These are phyloP conservation scores for Pyrenopolyporus hunteri DNA, from an alignment of 495 filamentous ascomycete species.

Conservation along the genomic window DNA sequence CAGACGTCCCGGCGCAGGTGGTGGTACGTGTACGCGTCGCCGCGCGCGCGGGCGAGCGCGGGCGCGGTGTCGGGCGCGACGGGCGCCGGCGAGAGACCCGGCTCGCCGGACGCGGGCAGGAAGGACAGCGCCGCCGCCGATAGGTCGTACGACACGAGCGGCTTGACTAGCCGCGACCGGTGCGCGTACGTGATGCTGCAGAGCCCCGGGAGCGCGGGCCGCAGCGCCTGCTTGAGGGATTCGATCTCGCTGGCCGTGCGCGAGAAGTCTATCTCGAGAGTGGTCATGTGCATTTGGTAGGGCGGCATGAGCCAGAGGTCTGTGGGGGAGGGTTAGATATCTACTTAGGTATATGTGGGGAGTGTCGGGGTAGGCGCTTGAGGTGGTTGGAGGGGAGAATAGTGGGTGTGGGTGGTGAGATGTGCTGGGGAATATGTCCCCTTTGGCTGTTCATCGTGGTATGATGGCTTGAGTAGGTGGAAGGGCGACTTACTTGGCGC, in stretches of 20 bases:
- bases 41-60: conserved; percentile 31
- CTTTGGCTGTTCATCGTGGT: background rate
- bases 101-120: conserved; percentile 72
- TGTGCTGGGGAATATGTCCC: background rate
- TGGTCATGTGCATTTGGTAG: conserved; percentile 81
- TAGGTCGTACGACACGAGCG: conserved; percentile 81
- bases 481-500: conserved; percentile 65
- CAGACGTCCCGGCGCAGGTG: conserved; percentile 84
- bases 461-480: background rate
- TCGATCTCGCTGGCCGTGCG: conserved; percentile 66
- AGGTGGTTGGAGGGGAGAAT: background rate
- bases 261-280: conserved; percentile 79
- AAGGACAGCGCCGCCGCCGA: conserved; percentile 86
- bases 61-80: conserved; percentile 34
- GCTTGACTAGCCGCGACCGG: conserved; percentile 77
- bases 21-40: conserved; percentile 81
- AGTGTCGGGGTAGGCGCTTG: background rate
- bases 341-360: background rate
- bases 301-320: conserved; percentile 86
- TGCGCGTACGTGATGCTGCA: conserved; percentile 66
- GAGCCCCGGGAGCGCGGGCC: conserved; percentile 55
- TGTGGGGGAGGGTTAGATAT: conserved; percentile 38
- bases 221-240: conserved; percentile 60
- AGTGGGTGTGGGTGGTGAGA: background rate
- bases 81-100: conserved; percentile 46